Base-by-base conservation (phyloP, 2,329 filamentous ascomycete genomes). In the Colletotrichum magnum region DNA sequence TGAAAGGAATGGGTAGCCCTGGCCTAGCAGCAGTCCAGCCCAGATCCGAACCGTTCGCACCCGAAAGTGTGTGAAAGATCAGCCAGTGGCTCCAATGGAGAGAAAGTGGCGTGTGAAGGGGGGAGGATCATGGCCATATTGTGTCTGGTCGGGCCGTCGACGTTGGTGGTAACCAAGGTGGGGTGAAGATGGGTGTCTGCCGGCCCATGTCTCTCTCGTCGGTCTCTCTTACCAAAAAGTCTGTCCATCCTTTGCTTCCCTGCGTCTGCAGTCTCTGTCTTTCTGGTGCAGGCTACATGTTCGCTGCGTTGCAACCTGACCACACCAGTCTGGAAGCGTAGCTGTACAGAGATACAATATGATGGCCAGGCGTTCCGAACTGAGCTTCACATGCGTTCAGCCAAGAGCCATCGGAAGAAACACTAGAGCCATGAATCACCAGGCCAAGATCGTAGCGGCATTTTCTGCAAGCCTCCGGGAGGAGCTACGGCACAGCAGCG, bases 131-230 rank as follows among this genome's bases (percentile, higher is more conserved):
- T 36, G 43, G 58, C 58, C 41, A 57, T 28, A 39, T 66, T 39
- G 59, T 47, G 16, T 64, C 64, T 68, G 52, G 58, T 58, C 64
- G 64, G 52, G 24, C 64, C 59, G 64, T 43, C 45, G 28, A 58
- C 32, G 32, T 36, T 36, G 51, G 53, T 64, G 59, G 64, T 58
- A 53, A 53, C 64, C 59, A 53, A 53, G 59, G 53, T 64, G 65
- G 53, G 53, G 65, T 39, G 59, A 53, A 45, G 32, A 45, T n/a
- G 39, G 36, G 36, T 53, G 43, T 66, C 57, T 54, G 24, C n/a
- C 43, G 32, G 45, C n/a, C 43, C 51, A 45, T 53, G 58, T 67
- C 45, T 32, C 36, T 50, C 51, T 63, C 58, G 62, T 60, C n/a
- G 21, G 21, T 4, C 7, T 36, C 32, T 36, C 32, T 36, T 36